Evolutionary conservation across 257 asterid species (phyloP).

Genomic region (Leonotis leonurus): DNA sequence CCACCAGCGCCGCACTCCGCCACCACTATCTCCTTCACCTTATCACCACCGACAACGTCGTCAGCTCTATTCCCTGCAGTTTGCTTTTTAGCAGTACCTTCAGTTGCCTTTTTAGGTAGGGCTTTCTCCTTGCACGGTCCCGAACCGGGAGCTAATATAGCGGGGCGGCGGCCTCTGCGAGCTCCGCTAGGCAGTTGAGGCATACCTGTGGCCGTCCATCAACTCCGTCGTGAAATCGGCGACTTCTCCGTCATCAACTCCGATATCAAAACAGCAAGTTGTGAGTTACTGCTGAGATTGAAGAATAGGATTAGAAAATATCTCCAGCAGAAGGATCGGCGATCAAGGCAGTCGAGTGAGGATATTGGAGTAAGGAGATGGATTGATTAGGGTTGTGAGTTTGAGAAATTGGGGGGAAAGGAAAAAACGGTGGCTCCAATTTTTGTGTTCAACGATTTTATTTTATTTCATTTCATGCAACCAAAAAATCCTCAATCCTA

Average conservation of each 20-base stretch:
- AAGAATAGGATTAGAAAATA: not conserved
- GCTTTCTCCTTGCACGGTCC: slow-evolving; percentile 4
- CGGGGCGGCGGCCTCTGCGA: slow-evolving; percentile 30
- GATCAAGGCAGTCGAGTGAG: not conserved
- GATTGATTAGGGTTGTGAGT: slow-evolving; percentile 22
- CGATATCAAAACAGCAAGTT: slow-evolving; percentile 3
- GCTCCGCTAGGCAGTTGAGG: slow-evolving; percentile 47
- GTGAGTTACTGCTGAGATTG: not conserved
- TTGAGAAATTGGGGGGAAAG: slow-evolving; percentile 26
- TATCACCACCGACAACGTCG: slow-evolving; percentile 6
- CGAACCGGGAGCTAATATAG: slow-evolving; percentile 12
- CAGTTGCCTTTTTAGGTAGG: slow-evolving; percentile 7
- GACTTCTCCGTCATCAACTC: slow-evolving; percentile 19
- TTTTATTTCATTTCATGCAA: not conserved
- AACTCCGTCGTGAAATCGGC: slow-evolving; percentile 22
- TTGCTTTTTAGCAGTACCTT: slow-evolving; percentile 14
- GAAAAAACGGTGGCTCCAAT: slow-evolving; percentile 19
- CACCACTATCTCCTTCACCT: slow-evolving; percentile 18
- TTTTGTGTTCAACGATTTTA: not conserved
- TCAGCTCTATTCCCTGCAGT: slow-evolving; percentile 8
- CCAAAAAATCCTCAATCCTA: too few relatives aligned
- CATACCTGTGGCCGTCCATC: slow-evolving; percentile 32
- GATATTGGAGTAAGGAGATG: not conserved
- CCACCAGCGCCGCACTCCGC: slow-evolving; percentile 10
- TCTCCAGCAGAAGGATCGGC: slow-evolving; percentile 4